A percentile compares a stretch with the other conserved stretches of the same genome.
phyloP scores from a whole-genome alignment of 1,139 yeast genomes.

The Protomyces macrosporus region DNA sequence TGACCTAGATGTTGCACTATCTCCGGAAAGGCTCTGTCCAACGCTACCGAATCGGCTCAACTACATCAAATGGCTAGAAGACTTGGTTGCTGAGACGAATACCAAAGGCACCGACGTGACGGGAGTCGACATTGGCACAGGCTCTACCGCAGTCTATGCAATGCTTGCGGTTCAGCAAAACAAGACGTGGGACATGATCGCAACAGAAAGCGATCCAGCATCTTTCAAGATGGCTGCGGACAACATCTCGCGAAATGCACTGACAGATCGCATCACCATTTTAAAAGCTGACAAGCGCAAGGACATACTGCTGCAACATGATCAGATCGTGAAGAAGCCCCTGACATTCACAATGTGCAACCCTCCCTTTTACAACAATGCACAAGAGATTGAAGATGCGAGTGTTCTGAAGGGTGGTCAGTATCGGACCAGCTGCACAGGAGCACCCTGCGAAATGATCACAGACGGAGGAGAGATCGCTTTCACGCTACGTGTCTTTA shows the following conservation, averaged over 20 bases:
- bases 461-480: constrained; percentile 43
- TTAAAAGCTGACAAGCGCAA: neutral
- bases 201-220: constrained; percentile 32
- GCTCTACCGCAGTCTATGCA: constrained; percentile 34
- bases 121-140: constrained; percentile 34
- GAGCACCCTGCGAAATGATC: constrained; percentile 37
- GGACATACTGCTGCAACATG: constrained; percentile 6
- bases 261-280: constrained; percentile 29
- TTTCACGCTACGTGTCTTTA: constrained; percentile 40
- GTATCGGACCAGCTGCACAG: constrained; percentile 32
- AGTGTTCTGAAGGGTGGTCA: constrained; percentile 25
- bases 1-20: constrained; percentile 28
- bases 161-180: constrained; percentile 30
- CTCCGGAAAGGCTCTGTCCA: constrained; percentile 33
- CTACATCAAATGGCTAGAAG: constrained; percentile 33
- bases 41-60: constrained; percentile 33
- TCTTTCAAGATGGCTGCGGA: constrained; percentile 29
- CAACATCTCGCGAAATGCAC: constrained; percentile 29
- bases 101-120: neutral
- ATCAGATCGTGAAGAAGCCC: neutral
- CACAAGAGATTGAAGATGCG: constrained; percentile 36
- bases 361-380: constrained; percentile 45
- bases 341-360: constrained; percentile 40
- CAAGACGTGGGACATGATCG: constrained; percentile 32
- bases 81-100: constrained; percentile 28